A percentile compares a stretch with the other conserved stretches of the same genome.
Evolutionary conservation across 2,329 filamentous ascomycete genomes (phyloP).

Genomic region (Curvularia hawaiiensis): DNA sequence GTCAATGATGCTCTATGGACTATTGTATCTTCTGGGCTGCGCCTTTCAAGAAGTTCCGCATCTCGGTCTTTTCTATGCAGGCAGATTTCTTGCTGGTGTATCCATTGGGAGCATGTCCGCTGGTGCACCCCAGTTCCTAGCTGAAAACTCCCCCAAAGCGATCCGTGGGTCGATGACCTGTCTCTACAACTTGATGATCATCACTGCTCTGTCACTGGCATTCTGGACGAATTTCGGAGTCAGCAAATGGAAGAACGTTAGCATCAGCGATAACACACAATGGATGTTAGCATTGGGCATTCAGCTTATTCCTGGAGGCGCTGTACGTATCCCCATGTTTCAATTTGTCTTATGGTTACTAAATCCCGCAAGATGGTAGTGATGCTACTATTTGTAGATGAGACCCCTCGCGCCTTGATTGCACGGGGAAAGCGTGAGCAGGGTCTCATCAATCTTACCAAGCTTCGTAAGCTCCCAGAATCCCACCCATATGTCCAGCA

Average conservation of each 20-base stretch:
- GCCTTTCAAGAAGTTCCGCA: slow-evolving; percentile 1
- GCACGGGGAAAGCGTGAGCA: neutral
- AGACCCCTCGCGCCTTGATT: neutral
- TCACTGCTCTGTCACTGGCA: neutral
- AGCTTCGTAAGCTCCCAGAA: neutral
- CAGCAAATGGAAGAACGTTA: slow-evolving; percentile 3
- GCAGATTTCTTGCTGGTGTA: neutral
- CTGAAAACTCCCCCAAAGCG: neutral
- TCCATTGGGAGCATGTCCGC: neutral
- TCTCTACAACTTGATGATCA: neutral
- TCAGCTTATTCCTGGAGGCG: neutral
- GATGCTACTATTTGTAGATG: neutral
- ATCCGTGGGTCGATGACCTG: neutral
- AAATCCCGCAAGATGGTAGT: neutral
- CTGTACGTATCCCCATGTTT: neutral
- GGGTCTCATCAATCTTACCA: neutral
- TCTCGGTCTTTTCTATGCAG: neutral
- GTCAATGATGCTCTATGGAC: neutral
- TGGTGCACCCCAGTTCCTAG: neutral
- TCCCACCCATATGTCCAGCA: neutral
- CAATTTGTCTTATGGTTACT: neutral
- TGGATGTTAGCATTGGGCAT: neutral
- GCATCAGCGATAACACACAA: neutral
- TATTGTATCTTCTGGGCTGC: neutral
- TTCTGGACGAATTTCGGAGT: neutral